Conservation (phyloP, 1,284 basidiomycete species). For the Ceratobasidium sp. region DNA sequence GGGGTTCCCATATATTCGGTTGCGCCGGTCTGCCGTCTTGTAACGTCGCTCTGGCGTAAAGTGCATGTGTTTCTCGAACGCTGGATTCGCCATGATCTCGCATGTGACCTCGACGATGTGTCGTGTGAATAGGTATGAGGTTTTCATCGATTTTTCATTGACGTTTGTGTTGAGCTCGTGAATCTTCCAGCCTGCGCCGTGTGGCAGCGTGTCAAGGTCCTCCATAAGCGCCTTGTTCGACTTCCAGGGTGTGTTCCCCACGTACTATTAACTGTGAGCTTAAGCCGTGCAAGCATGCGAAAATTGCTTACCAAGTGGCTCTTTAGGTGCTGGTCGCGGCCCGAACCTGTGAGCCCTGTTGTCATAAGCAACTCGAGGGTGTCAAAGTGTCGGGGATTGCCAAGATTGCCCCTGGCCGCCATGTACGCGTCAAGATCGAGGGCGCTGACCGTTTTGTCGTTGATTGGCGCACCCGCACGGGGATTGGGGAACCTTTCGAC, state of each 20-base stretch:
- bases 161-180: neutral
- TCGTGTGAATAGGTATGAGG: neutral
- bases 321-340: slow-evolving; percentile 2
- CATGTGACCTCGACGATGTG: neutral
- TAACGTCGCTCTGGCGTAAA: slow-evolving; percentile 11
- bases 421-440: slow-evolving; percentile 17
- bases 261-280: neutral
- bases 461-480: slow-evolving; percentile 6
- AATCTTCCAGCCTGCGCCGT: neutral
- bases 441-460: neutral
- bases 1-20: slow-evolving; percentile 12
- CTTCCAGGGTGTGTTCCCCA: neutral
- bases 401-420: neutral
- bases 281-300: neutral
- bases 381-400: neutral
- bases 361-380: neutral
- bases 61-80: slow-evolving; percentile 3
- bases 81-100: slow-evolving; percentile 49
- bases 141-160: slow-evolving; percentile 41
- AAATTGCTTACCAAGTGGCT: slow-evolving; percentile 10
- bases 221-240: neutral
- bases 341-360: neutral
- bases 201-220: neutral
- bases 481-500: slow-evolving; percentile 4
- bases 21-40: neutral